A percentile compares a stretch with the other conserved stretches of the same genome.
Evolutionary conservation across 139 green algal species (phyloP).

Genomic region (Cymbomonas tetramitiformis): DNA sequence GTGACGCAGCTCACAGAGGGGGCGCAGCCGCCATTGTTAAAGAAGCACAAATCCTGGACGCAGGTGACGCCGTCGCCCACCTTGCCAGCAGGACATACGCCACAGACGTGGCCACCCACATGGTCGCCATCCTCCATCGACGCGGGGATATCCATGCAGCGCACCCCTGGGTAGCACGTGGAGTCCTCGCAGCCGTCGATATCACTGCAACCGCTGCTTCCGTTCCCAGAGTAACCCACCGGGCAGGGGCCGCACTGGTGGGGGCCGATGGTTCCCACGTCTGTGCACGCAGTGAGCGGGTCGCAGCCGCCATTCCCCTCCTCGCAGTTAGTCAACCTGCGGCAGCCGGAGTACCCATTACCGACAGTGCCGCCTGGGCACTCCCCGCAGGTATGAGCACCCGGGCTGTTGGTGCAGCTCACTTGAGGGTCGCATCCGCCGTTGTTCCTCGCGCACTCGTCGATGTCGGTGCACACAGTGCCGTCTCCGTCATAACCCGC

Average conservation of each 20-base stretch:
- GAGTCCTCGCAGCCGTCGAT: background rate
- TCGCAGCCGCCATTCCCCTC: conserved; percentile 10
- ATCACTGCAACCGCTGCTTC: background rate
- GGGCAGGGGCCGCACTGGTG: background rate
- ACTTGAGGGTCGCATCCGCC: background rate
- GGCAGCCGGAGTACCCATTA: conserved; percentile 4
- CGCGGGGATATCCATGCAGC: conserved; percentile 2
- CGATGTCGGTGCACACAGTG: background rate
- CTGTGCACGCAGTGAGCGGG: background rate
- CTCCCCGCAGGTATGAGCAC: background rate
- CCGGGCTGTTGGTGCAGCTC: conserved; percentile 6
- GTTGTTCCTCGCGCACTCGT: conserved; percentile 4
- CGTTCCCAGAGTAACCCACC: background rate
- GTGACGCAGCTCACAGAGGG: background rate
- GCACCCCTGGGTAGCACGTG: conserved; percentile 2
- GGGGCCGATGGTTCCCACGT: background rate
- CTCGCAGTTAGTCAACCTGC: background rate
- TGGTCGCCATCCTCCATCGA: too few species aligned
- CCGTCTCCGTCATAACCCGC: conserved; percentile 1
- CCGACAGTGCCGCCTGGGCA: background rate
- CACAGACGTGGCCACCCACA: background rate
- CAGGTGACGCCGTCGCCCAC: background rate
- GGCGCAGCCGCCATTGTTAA: background rate
- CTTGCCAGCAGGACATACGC: background rate
- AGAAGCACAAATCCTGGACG: background rate